Conservation (phyloP, 2,329 filamentous ascomycete species). For the Claviceps sp. region DNA sequence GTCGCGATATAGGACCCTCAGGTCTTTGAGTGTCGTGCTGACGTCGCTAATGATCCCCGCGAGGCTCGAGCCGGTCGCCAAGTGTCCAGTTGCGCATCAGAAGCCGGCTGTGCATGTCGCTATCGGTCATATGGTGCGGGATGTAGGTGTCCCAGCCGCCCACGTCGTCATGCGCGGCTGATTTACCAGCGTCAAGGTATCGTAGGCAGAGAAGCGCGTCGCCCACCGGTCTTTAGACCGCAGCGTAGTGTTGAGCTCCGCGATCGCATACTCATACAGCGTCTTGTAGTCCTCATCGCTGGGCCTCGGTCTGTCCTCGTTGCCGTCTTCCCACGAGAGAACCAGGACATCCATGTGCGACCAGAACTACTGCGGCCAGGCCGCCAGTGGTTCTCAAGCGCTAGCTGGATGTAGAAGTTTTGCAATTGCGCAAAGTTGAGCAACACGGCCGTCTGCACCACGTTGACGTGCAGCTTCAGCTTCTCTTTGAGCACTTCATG, state of each 20-base stretch:
- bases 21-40: slow-evolving; percentile 29
- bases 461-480: slow-evolving; percentile 38
- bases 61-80: slow-evolving; percentile 17
- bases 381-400: slow-evolving; percentile 27
- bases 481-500: slow-evolving; percentile 7
- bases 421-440: slow-evolving; percentile 42
- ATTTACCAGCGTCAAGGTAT: slow-evolving; percentile 44
- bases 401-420: slow-evolving; percentile 36
- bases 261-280: slow-evolving; percentile 26
- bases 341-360: slow-evolving; percentile 41
- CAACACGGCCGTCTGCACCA: slow-evolving; percentile 36
- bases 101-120: slow-evolving; percentile 39
- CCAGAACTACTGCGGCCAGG: slow-evolving; percentile 36
- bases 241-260: slow-evolving; percentile 20
- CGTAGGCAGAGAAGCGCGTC: slow-evolving; percentile 43
- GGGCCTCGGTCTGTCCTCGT: slow-evolving; percentile 19
- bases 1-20: slow-evolving; percentile 32
- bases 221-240: slow-evolving; percentile 30
- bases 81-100: slow-evolving; percentile 31
- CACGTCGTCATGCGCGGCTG: slow-evolving; percentile 33
- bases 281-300: slow-evolving; percentile 25
- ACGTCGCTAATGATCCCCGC: slow-evolving; percentile 32
- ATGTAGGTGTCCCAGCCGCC: slow-evolving; percentile 45
- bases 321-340: slow-evolving; percentile 26
- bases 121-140: slow-evolving; percentile 44